These are phyloP conservation scores for Picea abies DNA, from an alignment of 83 land plant genomes.

Conservation along the genomic window DNA sequence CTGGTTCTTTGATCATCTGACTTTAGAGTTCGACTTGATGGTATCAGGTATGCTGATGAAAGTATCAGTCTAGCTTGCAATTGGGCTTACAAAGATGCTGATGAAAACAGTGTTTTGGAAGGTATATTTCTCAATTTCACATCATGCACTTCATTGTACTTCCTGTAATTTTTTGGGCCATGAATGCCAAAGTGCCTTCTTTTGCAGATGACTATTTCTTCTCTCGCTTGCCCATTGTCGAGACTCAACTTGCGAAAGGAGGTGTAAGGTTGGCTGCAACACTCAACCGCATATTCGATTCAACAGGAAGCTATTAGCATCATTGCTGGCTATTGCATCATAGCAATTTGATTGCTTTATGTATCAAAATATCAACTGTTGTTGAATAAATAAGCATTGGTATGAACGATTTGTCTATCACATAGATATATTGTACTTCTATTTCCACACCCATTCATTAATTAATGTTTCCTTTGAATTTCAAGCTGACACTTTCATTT, in stretches of 20 bases:
- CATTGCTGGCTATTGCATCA: too few relatives aligned
- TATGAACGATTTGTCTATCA: too few relatives aligned
- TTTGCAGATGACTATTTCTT: constrained; percentile 62
- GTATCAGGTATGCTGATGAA: constrained; percentile 26
- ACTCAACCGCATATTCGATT: constrained; percentile 50
- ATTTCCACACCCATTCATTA: too few relatives aligned
- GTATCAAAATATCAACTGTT: too few relatives aligned
- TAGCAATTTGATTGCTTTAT: too few relatives aligned
- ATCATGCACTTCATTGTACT: not conserved
- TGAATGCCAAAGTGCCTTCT: too few relatives aligned
- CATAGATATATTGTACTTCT: too few relatives aligned
- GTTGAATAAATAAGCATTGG: too few relatives aligned
- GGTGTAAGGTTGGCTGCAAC: constrained; percentile 70
- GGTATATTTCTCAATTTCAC: constrained; percentile 1
- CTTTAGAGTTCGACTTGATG: not conserved
- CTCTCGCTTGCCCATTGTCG: constrained; percentile 43
- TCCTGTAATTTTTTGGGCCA: not conserved
- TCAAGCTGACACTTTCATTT: too few relatives aligned
- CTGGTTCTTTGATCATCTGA: not conserved
- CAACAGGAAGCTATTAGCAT: not conserved
- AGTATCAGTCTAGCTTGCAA: constrained; percentile 23
- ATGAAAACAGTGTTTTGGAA: not conserved
- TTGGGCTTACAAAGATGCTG: constrained; percentile 27
- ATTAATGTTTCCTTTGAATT: too few relatives aligned
- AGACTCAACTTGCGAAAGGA: constrained; percentile 50